Evolutionary conservation across 345 rosid species (phyloP).

Genomic region (Salix udensis): DNA sequence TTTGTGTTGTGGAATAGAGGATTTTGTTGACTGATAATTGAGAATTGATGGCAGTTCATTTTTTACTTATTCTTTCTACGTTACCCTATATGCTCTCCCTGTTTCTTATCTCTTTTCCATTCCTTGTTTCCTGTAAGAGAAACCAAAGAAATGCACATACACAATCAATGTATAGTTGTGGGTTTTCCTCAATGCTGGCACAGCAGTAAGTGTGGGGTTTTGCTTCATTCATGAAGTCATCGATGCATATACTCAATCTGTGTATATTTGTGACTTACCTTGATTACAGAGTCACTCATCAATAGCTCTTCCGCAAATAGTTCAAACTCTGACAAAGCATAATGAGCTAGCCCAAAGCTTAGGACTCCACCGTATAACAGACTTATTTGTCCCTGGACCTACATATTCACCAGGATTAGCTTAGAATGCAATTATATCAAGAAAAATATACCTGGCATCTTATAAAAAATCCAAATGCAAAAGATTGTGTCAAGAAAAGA

Average conservation of each 20-base stretch:
- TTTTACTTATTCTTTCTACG: not conserved
- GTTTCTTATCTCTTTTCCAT: not conserved
- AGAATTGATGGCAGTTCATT: not conserved
- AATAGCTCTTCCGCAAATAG: conserved; percentile 89
- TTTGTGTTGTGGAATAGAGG: not conserved
- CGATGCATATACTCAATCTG: not conserved
- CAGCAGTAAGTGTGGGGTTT: not conserved
- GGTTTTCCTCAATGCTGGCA: not conserved
- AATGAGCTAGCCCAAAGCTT: conserved; percentile 91
- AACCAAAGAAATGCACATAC: not conserved
- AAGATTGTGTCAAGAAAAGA: not conserved
- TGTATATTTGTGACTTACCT: conserved; percentile 41
- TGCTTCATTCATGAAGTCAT: not conserved
- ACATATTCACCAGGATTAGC: conserved; percentile 22
- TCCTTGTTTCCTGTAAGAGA: not conserved
- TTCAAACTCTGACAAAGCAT: conserved; percentile 92
- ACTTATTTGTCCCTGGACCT: conserved; percentile 98
- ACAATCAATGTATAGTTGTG: too few relatives aligned
- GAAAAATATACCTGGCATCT: not conserved
- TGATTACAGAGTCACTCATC: conserved; percentile 90
- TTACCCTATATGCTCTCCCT: not conserved
- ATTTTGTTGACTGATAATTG: not conserved
- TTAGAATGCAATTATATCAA: not conserved
- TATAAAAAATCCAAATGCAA: not conserved
- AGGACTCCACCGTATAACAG: conserved; percentile 62